Base-by-base conservation (phyloP, 2,329 filamentous ascomycete species). In the Pseudogymnoascus sp. region DNA sequence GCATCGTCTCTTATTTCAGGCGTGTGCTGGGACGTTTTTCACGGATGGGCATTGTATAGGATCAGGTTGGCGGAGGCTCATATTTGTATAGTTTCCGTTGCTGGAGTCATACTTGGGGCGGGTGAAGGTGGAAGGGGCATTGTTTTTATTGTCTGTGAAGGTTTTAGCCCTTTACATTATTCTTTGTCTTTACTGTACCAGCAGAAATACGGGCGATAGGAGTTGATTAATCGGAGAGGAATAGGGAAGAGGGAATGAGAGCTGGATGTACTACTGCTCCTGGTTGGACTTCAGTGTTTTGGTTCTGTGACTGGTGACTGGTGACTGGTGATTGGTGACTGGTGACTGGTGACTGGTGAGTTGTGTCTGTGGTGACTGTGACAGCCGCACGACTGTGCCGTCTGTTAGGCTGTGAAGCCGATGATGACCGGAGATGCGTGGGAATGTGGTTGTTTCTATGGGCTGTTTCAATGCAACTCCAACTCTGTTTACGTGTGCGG, bases 71-170 rank as follows among this genome's bases (percentile, higher is more conserved):
- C 50, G 50, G 50, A 56, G 50, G 50, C 50, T 56, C 10, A 56
- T 56, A 56, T 56, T 56, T 56, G 50, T 56, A 56, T 56, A 56
- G 29, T 56, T 56, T 56, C 50, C 50, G 50, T 33, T 56, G 50
- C 50, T 56, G 50, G 50, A 19, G 29, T 56, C 26, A 56, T 56
- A 33, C 29, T 56, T 33, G 7, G 50, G 31, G 50, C n/a, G 19
- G 50, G n/a, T 8, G 50, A 56, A 56, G 29, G 50, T 56, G 50
- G 29, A 33, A 56, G n/a, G 29, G 26, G 33, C 16, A 56, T 56
- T 56, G 29, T 56, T 33, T 56, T 33, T 56, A 33, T 56, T 56
- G 50, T 33, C 50, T 56, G 50, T 56, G 50, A 19, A 56, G 50
- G 50, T 56, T 33, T 56, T 33, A 56, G 50, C 50, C 50, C 50